Conservation (phyloP, 108 stramenopile genomes). For the Cyclotella atomus region DNA sequence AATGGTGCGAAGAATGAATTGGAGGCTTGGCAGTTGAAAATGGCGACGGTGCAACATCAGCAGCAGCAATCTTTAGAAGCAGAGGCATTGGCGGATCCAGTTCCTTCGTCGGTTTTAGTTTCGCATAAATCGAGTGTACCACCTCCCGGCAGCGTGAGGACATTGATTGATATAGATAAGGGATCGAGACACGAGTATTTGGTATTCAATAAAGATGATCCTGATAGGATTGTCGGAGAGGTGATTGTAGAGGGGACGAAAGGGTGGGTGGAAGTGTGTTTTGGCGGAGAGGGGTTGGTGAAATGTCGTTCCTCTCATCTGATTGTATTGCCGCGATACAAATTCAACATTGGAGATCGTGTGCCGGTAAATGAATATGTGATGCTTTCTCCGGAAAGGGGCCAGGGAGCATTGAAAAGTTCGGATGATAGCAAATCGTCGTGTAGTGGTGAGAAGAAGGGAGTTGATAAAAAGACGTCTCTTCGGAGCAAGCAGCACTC, state of each 20-base stretch:
- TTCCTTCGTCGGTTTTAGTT: too few relatives aligned
- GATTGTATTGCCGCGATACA: slow-evolving; percentile 21
- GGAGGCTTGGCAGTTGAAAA: slow-evolving; percentile 16
- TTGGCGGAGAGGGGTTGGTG: slow-evolving; percentile 15
- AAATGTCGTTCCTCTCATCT: slow-evolving; percentile 30
- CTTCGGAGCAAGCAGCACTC: neutral
- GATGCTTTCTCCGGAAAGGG: too few relatives aligned
- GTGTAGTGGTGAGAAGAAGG: slow-evolving; percentile 14
- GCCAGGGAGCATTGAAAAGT: too few relatives aligned
- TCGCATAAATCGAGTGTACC: too few relatives aligned
- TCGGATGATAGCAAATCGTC: neutral
- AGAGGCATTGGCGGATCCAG: too few relatives aligned
- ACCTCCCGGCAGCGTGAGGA: too few relatives aligned
- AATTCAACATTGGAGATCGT: neutral
- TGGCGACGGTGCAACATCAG: slow-evolving; percentile 4
- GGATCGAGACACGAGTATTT: slow-evolving; percentile 7
- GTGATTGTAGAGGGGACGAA: slow-evolving; percentile 20
- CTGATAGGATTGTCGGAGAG: slow-evolving; percentile 19
- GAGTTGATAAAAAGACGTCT: neutral
- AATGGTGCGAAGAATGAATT: neutral
- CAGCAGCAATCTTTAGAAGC: too few relatives aligned
- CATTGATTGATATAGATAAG: neutral
- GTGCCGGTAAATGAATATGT: too few relatives aligned
- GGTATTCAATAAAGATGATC: slow-evolving; percentile 20
- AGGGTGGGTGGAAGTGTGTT: slow-evolving; percentile 33